Percentiles rank a stretch among this genome's conserved stretches.
phyloP scores from a whole-genome alignment of 1,284 basidiomycete species.

The Heliocybe sulcata region DNA sequence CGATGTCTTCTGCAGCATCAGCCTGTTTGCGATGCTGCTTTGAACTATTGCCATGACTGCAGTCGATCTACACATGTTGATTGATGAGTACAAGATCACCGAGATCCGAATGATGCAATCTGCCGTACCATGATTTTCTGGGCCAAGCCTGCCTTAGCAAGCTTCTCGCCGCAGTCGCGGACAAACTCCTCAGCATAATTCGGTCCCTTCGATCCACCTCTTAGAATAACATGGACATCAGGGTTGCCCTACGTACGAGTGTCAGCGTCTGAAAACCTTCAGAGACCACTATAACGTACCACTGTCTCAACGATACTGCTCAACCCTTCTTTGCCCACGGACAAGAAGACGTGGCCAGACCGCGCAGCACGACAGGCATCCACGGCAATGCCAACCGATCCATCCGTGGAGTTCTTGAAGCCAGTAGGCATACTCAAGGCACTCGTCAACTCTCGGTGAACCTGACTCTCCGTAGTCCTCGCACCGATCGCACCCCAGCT shows the following conservation, averaged over 20 bases:
- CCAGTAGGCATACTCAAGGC: slow-evolving; percentile 88
- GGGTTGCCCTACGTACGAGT: slow-evolving; percentile 58
- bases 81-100: slow-evolving; percentile 1
- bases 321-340: slow-evolving; percentile 88
- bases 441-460: slow-evolving; percentile 84
- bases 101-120: neutral
- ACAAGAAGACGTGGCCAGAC: slow-evolving; percentile 86
- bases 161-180: slow-evolving; percentile 67
- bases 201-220: slow-evolving; percentile 82
- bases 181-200: slow-evolving; percentile 82
- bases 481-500: slow-evolving; percentile 98
- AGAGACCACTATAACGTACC: slow-evolving; percentile 29
- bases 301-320: slow-evolving; percentile 89
- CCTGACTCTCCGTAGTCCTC: slow-evolving; percentile 93
- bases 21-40: slow-evolving; percentile 84
- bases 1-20: slow-evolving; percentile 81
- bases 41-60: slow-evolving; percentile 90
- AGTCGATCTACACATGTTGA: slow-evolving; percentile 66
- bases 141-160: slow-evolving; percentile 74
- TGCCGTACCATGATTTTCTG: slow-evolving; percentile 73
- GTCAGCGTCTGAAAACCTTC: neutral
- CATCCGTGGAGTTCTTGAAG: slow-evolving; percentile 74
- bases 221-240: slow-evolving; percentile 88
- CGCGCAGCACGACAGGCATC: slow-evolving; percentile 89
- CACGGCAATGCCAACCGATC: slow-evolving; percentile 77